Conservation (phyloP, 2,329 filamentous ascomycete genomes). For the Cryphonectria carpinicola region DNA sequence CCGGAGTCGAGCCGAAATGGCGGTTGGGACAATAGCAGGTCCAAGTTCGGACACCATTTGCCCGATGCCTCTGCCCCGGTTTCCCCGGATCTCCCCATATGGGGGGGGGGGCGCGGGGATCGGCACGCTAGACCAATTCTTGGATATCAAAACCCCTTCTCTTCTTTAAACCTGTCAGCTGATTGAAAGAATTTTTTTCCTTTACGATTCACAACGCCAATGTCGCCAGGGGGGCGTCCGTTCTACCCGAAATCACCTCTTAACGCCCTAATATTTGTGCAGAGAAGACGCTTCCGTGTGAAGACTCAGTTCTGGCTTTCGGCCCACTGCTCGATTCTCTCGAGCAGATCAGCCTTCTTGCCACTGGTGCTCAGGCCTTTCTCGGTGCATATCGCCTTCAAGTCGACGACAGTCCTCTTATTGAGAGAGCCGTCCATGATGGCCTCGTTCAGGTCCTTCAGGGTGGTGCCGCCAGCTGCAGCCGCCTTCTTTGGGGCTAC, state of each 20-base stretch:
- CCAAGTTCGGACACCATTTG: conserved; percentile 13
- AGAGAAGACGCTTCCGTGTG: background rate
- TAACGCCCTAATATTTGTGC: background rate
- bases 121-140: background rate
- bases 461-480: conserved; percentile 42
- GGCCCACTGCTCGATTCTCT: conserved; percentile 60
- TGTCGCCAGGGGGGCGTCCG: background rate
- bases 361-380: conserved; percentile 55
- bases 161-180: background rate
- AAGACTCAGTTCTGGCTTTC: conserved; percentile 38
- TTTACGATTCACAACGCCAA: background rate
- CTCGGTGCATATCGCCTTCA: conserved; percentile 53
- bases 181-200: background rate
- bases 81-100: background rate
- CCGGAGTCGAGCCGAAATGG: background rate
- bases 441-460: conserved; percentile 51
- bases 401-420: conserved; percentile 59
- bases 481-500: conserved; percentile 34
- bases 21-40: background rate
- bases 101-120: background rate
- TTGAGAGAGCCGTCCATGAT: conserved; percentile 50
- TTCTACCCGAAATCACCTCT: background rate
- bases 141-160: background rate
- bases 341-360: conserved; percentile 58
- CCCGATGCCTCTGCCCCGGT: conserved; percentile 9